Evolutionary conservation across 495 filamentous ascomycete genomes (phyloP).

Genomic region (Penicillium desertorum): DNA sequence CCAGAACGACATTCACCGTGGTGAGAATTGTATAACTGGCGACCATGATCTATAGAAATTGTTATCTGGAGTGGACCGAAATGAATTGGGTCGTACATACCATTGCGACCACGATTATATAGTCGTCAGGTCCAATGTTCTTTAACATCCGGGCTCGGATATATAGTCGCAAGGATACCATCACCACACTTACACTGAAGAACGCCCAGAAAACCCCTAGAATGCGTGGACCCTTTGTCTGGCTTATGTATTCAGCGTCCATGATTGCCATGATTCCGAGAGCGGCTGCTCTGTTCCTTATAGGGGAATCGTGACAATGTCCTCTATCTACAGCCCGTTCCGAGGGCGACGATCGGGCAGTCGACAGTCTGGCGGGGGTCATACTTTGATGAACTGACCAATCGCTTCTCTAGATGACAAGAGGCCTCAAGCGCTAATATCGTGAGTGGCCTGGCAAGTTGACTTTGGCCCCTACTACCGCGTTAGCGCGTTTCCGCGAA

Average conservation of each 20-base stretch:
- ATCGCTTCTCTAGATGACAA: background rate
- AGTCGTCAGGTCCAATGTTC: slow-evolving; percentile 20
- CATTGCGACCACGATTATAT: background rate
- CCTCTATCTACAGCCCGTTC: background rate
- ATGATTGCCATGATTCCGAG: background rate
- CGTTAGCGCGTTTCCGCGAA: background rate
- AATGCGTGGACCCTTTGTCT: slow-evolving; percentile 23
- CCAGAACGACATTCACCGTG: slow-evolving; percentile 24
- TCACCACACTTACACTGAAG: slow-evolving; percentile 23
- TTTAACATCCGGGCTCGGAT: slow-evolving; percentile 41
- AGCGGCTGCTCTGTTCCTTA: background rate
- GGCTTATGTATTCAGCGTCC: background rate
- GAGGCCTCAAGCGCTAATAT: background rate
- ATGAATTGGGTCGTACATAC: background rate
- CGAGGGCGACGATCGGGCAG: no score
- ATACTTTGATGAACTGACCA: background rate
- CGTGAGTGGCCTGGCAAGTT: background rate
- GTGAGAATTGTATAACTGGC: slow-evolving; percentile 24
- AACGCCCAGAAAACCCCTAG: slow-evolving; percentile 37
- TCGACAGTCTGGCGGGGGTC: no score
- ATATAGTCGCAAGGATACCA: slow-evolving; percentile 41
- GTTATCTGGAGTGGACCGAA: background rate
- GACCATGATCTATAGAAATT: slow-evolving; percentile 17
- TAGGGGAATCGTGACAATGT: background rate
- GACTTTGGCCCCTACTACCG: background rate